phyloP scores from a whole-genome alignment of 139 green algal genomes.

The Pedinophyceae sp. region DNA sequence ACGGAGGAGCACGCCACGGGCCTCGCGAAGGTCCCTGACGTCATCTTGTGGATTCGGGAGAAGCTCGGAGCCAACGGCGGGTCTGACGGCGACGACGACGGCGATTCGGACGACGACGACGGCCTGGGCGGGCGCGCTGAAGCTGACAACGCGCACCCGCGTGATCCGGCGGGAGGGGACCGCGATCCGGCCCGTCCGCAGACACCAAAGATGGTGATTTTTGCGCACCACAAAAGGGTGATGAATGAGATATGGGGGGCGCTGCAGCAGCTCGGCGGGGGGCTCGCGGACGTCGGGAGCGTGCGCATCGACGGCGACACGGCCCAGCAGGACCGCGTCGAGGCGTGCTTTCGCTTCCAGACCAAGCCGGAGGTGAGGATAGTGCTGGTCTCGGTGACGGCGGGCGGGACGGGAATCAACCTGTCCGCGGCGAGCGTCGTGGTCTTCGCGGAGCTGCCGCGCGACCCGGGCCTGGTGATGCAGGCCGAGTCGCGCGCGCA shows the following conservation, averaged over 20 bases:
- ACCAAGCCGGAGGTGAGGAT: neutral
- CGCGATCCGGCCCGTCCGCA: too few species aligned
- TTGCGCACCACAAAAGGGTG: conserved; percentile 81
- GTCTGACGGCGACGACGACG: too few species aligned
- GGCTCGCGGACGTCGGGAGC: too few species aligned
- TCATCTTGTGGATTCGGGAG: neutral
- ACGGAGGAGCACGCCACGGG: too few species aligned
- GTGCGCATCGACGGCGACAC: conserved; percentile 81
- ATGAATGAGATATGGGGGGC: conserved; percentile 51
- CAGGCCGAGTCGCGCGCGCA: conserved; percentile 24
- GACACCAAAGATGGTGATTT: conserved; percentile 81
- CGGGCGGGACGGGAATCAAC: conserved; percentile 34
- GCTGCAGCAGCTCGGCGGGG: conserved; percentile 28
- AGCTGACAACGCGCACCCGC: too few species aligned
- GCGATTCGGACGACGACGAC: too few species aligned
- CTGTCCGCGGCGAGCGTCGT: conserved; percentile 67
- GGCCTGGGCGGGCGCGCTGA: too few species aligned
- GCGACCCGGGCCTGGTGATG: conserved; percentile 19
- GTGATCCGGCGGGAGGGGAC: too few species aligned
- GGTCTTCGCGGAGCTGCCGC: conserved; percentile 76
- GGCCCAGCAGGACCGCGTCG: conserved; percentile 14
- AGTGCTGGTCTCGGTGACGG: conserved; percentile 5
- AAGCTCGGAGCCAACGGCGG: conserved; percentile 20
- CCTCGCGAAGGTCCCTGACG: neutral
- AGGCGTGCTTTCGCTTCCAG: conserved; percentile 20